Base-by-base conservation (phyloP, 129 eudicot species). In the Artemisia tridentata region DNA sequence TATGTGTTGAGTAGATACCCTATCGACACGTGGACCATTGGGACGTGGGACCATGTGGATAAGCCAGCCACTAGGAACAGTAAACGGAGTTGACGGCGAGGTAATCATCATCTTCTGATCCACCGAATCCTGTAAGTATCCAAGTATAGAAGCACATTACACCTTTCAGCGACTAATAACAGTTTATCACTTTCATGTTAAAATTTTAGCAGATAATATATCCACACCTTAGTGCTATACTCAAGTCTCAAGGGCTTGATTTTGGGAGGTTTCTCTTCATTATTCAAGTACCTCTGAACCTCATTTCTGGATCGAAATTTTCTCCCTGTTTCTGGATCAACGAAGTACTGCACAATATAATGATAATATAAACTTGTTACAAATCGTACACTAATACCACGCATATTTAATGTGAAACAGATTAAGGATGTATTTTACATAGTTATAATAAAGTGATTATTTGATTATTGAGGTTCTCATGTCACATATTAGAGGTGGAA, bases 271-370 rank as follows among this genome's bases (percentile, higher is more conserved):
- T 75, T 47, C 54, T 75, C 84, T 75, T 80, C 88, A 52, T 82
- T 86, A 17, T 67, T 76, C 50, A 90, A 14, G 77, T 85, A 75
- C 38, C 89, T 73, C 73, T 76, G 69, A 54, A 83, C 79, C 54
- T 83, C 85, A 21, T 67, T 68, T 47, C 75, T 51, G 13, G 95
- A 91, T 63, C 90, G 78, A 75, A 85, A 83, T 59, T 84, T 78
- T 45, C 68, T 31, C 55, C 86, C 86, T 41, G 88, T 91, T 55
- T 77, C 87, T 17, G 90, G 83, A 58, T 88, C 92, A 75, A 79
- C 64, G 74, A 83, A 87, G 73, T 88, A 88, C 95, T 87, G 85
- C 79, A 79, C 15, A 50, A 63, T n/a, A 58, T 20, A 49, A 74
- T 20, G 25, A 49, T 41, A 8, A 31, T 0, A 18, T 27, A 5